Conservation (phyloP, 352 stramenopile species). For the Pilasporangium apinafurcum region DNA sequence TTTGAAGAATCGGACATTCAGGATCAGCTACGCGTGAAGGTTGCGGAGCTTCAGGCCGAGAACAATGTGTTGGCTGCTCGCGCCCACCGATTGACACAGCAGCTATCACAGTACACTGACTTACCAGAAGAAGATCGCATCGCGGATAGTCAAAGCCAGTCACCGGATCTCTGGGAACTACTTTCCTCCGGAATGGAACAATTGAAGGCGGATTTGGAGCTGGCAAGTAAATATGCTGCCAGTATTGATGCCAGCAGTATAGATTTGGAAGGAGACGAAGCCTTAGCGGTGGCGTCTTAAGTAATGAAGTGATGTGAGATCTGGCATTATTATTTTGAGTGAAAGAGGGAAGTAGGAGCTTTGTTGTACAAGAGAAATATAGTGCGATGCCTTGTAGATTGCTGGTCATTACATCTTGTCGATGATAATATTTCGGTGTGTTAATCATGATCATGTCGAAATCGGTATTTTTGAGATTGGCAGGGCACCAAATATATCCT, state of each 20-base stretch:
- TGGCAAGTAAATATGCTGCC: constrained; percentile 81
- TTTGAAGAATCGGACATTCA: constrained; percentile 61
- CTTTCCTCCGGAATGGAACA: constrained; percentile 86
- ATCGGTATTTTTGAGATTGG: too few species aligned
- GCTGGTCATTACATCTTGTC: too few species aligned
- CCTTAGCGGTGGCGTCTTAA: constrained; percentile 43
- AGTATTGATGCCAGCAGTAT: constrained; percentile 58
- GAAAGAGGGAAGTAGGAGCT: too few species aligned
- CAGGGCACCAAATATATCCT: too few species aligned
- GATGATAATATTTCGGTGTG: too few species aligned
- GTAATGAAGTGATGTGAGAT: not conserved
- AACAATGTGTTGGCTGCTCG: constrained; percentile 81
- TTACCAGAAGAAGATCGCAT: constrained; percentile 64
- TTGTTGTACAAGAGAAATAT: too few species aligned
- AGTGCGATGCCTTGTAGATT: too few species aligned
- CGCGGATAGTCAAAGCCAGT: constrained; percentile 38
- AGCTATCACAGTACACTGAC: constrained; percentile 81
- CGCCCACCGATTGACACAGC: constrained; percentile 68
- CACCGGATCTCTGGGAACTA: constrained; percentile 80
- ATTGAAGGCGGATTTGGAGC: constrained; percentile 81
- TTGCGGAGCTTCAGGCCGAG: constrained; percentile 75
- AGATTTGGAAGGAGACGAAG: constrained; percentile 42
- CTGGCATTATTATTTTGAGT: not conserved
- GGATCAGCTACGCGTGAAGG: constrained; percentile 61
- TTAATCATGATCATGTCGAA: too few species aligned